A percentile compares a stretch with the other conserved stretches of the same genome.
These are phyloP conservation scores for Aspergillus clavatus DNA, from an alignment of 2,329 filamentous ascomycete genomes.

Conservation along the genomic window DNA sequence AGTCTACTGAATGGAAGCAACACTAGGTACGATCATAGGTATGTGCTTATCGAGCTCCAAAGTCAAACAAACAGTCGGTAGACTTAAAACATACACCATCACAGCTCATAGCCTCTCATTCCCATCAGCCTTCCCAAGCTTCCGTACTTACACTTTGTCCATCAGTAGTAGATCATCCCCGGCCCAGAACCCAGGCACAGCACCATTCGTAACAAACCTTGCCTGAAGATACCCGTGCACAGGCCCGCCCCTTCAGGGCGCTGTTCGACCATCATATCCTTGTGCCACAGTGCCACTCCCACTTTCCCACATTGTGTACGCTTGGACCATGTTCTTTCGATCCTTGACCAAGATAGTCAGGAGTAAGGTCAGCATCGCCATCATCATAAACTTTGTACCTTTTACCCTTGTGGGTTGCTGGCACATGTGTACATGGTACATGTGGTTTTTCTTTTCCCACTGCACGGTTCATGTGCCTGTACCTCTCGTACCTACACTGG, in stretches of 20 bases:
- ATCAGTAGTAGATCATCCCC: background rate
- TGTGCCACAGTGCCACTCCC: no score
- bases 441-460: no score
- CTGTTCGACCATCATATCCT: no score
- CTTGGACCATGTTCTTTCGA: slow-evolving; percentile 7
- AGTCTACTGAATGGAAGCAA: no score
- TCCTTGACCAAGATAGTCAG: background rate
- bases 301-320: slow-evolving; percentile 10
- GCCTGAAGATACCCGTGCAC: background rate
- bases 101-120: background rate
- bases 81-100: background rate
- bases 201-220: background rate
- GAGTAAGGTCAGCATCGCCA: no score
- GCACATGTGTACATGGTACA: no score
- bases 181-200: background rate
- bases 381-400: no score
- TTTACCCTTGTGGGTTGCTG: no score
- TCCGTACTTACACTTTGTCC: background rate
- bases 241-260: slow-evolving; percentile 5
- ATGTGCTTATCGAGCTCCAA: no score
- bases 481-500: no score
- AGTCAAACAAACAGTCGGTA: background rate
- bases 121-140: background rate
- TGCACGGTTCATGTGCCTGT: no score
- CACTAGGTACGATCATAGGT: no score